Conservation (phyloP, 1,139 yeast species). For the Hanseniaspora sp. region DNA sequence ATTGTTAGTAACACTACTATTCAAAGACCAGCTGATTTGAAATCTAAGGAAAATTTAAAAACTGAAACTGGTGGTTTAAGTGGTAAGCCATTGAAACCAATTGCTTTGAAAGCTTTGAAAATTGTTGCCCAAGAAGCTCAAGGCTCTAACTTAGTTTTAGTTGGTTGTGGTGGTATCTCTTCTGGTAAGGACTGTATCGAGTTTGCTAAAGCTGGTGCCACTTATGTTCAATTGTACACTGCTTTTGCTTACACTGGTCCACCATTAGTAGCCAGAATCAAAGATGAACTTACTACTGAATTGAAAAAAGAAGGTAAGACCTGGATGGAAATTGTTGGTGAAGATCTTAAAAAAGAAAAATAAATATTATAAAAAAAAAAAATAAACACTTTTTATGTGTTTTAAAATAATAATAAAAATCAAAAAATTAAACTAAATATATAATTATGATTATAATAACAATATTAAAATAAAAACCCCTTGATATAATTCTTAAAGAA, state of each 20-base stretch:
- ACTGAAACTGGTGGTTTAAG: slow-evolving; percentile 77
- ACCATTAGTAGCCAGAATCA: slow-evolving; percentile 66
- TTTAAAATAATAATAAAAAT: background rate
- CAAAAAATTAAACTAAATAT: background rate
- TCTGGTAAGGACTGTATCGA: slow-evolving; percentile 79
- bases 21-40: slow-evolving; percentile 54
- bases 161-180: slow-evolving; percentile 92
- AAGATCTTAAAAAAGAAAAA: slow-evolving; percentile 33
- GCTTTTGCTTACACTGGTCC: slow-evolving; percentile 91
- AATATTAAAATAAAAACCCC: too few species aligned
- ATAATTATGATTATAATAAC: too few species aligned
- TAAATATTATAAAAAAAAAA: background rate
- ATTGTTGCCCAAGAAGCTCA: slow-evolving; percentile 65
- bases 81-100: slow-evolving; percentile 82
- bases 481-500: background rate
- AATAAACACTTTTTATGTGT: background rate
- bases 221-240: slow-evolving; percentile 74
- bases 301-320: slow-evolving; percentile 65
- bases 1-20: slow-evolving; percentile 87
- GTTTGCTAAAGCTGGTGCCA: slow-evolving; percentile 88
- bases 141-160: slow-evolving; percentile 52
- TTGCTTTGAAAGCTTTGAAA: slow-evolving; percentile 58
- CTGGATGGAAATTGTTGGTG: slow-evolving; percentile 68
- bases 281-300: slow-evolving; percentile 60
- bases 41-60: slow-evolving; percentile 38